Conservation (phyloP, 2,329 filamentous ascomycete species). For the Penicillium frequentans region DNA sequence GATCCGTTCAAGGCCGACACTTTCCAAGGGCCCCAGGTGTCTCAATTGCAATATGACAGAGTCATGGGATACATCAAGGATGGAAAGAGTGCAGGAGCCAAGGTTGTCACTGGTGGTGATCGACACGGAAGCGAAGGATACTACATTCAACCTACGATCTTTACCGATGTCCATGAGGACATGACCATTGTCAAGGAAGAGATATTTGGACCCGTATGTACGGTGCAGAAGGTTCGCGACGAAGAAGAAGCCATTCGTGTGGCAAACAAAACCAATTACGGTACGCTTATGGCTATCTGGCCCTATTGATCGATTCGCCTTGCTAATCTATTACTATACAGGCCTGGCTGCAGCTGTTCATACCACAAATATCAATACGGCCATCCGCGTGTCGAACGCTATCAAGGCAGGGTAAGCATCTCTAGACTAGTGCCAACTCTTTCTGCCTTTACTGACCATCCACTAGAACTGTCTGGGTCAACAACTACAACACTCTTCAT, state of each 20-base stretch:
- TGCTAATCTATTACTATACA: too few species aligned
- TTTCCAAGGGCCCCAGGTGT: conserved; percentile 86
- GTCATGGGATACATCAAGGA: conserved; percentile 75
- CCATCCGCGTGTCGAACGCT: conserved; percentile 66
- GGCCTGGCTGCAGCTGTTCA: conserved; percentile 75
- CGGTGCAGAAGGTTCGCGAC: conserved; percentile 70
- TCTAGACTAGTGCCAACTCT: too few species aligned
- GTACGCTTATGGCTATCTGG: too few species aligned
- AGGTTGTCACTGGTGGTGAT: conserved; percentile 63
- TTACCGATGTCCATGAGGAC: conserved; percentile 67
- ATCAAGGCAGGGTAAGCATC: conserved; percentile 56
- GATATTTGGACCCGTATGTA: conserved; percentile 77
- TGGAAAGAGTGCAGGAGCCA: conserved; percentile 65
- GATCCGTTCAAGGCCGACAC: conserved; percentile 70
- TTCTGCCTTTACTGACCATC: too few species aligned
- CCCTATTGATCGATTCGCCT: too few species aligned
- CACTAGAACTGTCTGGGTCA: conserved; percentile 59
- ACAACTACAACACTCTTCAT: conserved; percentile 68
- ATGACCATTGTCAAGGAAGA: conserved; percentile 75
- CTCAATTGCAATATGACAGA: conserved; percentile 78
- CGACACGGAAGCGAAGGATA: conserved; percentile 67
- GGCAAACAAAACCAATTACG: conserved; percentile 70
- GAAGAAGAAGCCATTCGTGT: conserved; percentile 68
- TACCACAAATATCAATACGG: conserved; percentile 76
- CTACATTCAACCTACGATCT: conserved; percentile 88